A percentile compares a stretch with the other conserved stretches of the same genome.
Conservation (phyloP, 176 grass and related monocot species). For the Raddia guianensis region DNA sequence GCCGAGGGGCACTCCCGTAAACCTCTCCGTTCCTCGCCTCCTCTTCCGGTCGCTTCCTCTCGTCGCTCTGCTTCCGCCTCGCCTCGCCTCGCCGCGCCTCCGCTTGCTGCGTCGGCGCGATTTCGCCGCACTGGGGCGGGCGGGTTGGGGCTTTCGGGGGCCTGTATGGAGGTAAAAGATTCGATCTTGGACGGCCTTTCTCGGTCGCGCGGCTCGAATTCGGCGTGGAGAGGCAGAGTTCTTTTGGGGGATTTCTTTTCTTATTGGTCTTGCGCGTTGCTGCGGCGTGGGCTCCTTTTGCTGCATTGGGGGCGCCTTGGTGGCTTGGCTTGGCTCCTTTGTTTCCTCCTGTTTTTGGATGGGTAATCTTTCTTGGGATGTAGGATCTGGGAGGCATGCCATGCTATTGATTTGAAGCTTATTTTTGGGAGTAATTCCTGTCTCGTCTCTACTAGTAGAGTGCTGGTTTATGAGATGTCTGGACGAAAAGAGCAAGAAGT, state of each 20-base stretch:
- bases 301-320: neutral
- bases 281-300: constrained; percentile 12
- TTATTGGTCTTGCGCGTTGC: neutral
- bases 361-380: neutral
- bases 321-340: neutral
- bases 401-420: neutral
- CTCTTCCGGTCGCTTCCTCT: neutral
- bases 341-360: neutral
- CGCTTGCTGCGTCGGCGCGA: neutral
- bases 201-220: neutral
- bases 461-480: constrained; percentile 3
- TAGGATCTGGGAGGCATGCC: neutral
- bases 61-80: neutral
- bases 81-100: neutral
- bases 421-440: neutral
- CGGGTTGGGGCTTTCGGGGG: neutral
- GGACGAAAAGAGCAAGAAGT: neutral
- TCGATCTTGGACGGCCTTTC: neutral
- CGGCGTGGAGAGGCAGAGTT: neutral
- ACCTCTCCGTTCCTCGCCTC: neutral
- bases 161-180: neutral
- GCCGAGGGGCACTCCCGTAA: constrained; percentile 19
- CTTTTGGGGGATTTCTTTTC: neutral
- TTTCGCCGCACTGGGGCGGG: neutral
- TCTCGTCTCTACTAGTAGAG: neutral